Evolutionary conservation across 2,329 filamentous ascomycete genomes (phyloP), one percentile per base, ranked within the genome.

Genomic region (Septoria linicola): DNA sequence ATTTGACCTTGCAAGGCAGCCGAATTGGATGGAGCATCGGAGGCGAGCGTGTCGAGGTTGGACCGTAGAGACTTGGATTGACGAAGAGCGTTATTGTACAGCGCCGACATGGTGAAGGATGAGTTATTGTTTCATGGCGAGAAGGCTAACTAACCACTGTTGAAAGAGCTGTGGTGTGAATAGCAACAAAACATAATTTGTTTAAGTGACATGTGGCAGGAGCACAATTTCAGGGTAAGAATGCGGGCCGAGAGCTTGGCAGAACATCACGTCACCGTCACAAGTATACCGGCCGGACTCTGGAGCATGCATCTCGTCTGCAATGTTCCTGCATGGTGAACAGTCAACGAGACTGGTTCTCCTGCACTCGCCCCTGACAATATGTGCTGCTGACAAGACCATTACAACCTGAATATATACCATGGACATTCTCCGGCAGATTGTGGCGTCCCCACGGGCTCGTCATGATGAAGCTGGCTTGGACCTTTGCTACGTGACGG

Each of bases 401-500:
- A 5, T 27, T 27, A 27, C 5, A 5, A 27, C 5, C 23, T 27
- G 5, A 10, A 10, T 27, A 36, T 32, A 19, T 16, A 39, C 31
- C 8, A 60, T 61, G 59, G 59, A 61, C 46, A 46, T 97, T 55
- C 80, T 97, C 60, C 88, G 92, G 63, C 89, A 95, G 68, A 88
- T 97, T 58, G 89, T 97, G 56, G 90, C 93, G 37, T 86, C 91
- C 8, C 92, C 93, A 10, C 83, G 93, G 59, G 78, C 85, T 53
- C 82, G 85, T 63, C 91, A 97, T 68, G 80, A 87, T 23, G 92
- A 96, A 74, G 87, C 92, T 6, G 87, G 88, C 4, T 79, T 99
- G 20, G 93, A 99, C 68, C 80, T 99, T 37, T 97, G 92, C 77
- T 99, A 99, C 71, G 91, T 97, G 30, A 95, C 90, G 0, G 83